These are phyloP conservation scores for Bauhinia variegata DNA, from an alignment of 306 rosid genomes.

Conservation along the genomic window DNA sequence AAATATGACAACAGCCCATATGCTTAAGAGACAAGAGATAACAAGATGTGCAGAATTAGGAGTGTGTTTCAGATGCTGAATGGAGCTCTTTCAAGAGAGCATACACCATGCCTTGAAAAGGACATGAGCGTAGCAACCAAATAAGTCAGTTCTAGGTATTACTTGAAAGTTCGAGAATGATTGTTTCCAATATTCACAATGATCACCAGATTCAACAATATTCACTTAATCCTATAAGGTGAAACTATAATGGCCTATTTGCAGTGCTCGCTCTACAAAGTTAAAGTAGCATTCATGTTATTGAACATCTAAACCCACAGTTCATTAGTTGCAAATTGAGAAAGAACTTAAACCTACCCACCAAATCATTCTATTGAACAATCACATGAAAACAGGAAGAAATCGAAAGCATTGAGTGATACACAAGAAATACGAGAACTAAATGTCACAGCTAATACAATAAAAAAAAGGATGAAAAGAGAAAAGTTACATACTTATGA, in stretches of 20 bases:
- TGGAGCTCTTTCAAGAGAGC: background rate
- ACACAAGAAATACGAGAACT: background rate
- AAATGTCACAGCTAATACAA: background rate
- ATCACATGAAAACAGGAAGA: background rate
- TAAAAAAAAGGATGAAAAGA: background rate
- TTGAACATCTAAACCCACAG: background rate
- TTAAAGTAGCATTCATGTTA: background rate
- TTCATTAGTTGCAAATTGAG: background rate
- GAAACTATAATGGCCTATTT: background rate
- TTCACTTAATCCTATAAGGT: conserved; percentile 1
- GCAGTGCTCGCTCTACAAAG: background rate
- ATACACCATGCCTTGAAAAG: conserved; percentile 1
- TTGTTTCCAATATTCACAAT: background rate
- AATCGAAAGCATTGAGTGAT: background rate
- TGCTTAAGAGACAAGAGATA: conserved; percentile 13
- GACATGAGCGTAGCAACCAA: conserved; percentile 1
- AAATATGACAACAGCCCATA: background rate
- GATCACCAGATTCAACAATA: background rate
- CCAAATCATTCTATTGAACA: background rate
- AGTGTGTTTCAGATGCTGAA: background rate
- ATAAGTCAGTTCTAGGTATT: background rate
- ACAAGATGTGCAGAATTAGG: conserved; percentile 5
- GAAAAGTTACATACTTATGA: conserved; percentile 59
- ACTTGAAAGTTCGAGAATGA: background rate
- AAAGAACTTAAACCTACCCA: background rate